Percentiles rank a stretch among this genome's conserved stretches.
These are phyloP conservation scores for Penicillium aurantiogriseum DNA, from an alignment of 2,329 filamentous ascomycete species.

Conservation along the genomic window DNA sequence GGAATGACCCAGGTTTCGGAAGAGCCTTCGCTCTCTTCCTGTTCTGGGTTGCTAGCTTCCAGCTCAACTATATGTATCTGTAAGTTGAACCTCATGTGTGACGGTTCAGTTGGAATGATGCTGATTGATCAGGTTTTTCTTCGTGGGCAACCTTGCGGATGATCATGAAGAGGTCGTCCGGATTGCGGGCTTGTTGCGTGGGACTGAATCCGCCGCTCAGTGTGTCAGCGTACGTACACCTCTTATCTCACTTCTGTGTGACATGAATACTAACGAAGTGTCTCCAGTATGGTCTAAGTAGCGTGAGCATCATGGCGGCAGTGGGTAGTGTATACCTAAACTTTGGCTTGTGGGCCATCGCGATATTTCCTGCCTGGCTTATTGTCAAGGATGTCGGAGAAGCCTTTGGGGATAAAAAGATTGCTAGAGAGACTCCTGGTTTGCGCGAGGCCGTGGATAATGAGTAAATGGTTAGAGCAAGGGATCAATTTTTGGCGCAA, in stretches of 20 bases:
- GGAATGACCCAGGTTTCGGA: constrained; percentile 63
- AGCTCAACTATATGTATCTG: constrained; percentile 72
- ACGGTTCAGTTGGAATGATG: not conserved
- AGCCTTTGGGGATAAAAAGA: constrained; percentile 31
- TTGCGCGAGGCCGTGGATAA: constrained; percentile 7
- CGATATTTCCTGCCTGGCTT: constrained; percentile 65
- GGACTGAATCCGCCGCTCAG: constrained; percentile 71
- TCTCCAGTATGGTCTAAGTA: constrained; percentile 61
- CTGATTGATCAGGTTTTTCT: constrained; percentile 57
- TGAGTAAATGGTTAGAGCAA: not conserved
- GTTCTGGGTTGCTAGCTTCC: constrained; percentile 66
- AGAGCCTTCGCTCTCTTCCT: constrained; percentile 66
- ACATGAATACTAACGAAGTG: not conserved
- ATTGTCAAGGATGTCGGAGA: constrained; percentile 59
- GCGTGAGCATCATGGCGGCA: constrained; percentile 60
- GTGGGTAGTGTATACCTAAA: constrained; percentile 69
- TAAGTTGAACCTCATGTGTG: constrained; percentile 35
- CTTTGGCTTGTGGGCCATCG: constrained; percentile 65
- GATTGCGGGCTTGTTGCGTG: constrained; percentile 65
- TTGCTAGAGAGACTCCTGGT: constrained; percentile 24
- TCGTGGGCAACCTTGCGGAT: constrained; percentile 64
- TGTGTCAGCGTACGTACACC: constrained; percentile 56
- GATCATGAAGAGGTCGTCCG: constrained; percentile 65
- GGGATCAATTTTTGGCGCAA: not conserved
- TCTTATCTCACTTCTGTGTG: not conserved